Conservation (phyloP, 495 filamentous ascomycete species). For the Daldinia concentrica region DNA sequence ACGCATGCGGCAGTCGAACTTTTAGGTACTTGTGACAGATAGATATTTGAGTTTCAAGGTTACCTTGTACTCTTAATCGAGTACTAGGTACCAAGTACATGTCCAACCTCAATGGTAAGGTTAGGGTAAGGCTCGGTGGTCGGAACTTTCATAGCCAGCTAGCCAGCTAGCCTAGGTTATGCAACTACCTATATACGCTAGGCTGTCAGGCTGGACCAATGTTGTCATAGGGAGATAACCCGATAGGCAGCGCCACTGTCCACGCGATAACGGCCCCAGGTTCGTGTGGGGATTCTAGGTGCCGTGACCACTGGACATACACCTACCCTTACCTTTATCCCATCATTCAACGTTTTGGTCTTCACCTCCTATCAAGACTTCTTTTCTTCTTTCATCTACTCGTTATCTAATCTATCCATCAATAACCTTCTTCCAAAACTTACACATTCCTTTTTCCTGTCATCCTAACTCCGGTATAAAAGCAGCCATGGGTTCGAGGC, state of each 20-base stretch:
- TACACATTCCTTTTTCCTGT: conserved; percentile 35
- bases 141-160: conserved; percentile 16
- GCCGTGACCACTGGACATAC: conserved; percentile 35
- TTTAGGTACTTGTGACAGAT: too few species aligned
- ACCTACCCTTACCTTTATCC: conserved; percentile 22
- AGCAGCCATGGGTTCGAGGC: conserved; percentile 52
- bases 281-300: conserved; percentile 29
- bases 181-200: neutral
- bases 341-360: conserved; percentile 24
- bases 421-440: neutral
- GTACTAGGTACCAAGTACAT: neutral
- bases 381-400: conserved; percentile 5
- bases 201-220: neutral
- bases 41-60: too few species aligned
- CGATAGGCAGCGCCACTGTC: conserved; percentile 32
- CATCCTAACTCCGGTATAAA: conserved; percentile 35
- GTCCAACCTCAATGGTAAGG: neutral
- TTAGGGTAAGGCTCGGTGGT: conserved; percentile 12
- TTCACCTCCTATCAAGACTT: conserved; percentile 30
- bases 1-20: neutral
- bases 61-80: too few species aligned
- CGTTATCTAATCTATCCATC: conserved; percentile 4
- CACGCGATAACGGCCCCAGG: conserved; percentile 30
- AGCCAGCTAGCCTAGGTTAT: conserved; percentile 6
- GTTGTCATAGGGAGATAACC: conserved; percentile 17